Percentiles rank a stretch among this genome's conserved stretches.
Evolutionary conservation across 768 basidiomycete genomes (phyloP).

Genomic region (Lactarius evosmus): DNA sequence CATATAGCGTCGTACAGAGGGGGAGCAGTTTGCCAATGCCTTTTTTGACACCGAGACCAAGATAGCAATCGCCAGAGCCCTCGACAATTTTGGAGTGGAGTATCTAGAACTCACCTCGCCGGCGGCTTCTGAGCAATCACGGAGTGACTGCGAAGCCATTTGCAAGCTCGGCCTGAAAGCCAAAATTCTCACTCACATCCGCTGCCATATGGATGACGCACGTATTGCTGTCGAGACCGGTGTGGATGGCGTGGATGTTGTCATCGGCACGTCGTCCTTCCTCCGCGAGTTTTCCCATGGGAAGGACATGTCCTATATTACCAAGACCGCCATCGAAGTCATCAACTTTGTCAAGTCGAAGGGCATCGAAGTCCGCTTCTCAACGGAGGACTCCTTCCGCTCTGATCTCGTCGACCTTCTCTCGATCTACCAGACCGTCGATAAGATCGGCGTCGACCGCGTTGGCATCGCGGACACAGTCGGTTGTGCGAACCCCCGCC

Average conservation of each 20-base stretch:
- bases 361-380: constrained; percentile 99
- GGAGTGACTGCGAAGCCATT: constrained; percentile 92
- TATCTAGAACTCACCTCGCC: constrained; percentile 99
- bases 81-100: constrained; percentile 98
- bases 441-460: constrained; percentile 98
- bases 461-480: constrained; percentile 99
- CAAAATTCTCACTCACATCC: constrained; percentile 98
- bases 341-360: constrained; percentile 99
- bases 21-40: constrained; percentile 98
- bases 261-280: constrained; percentile 99
- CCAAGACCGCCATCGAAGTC: constrained; percentile 97
- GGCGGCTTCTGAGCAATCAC: constrained; percentile 94
- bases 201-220: constrained; percentile 99
- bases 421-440: constrained; percentile 98
- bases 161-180: constrained; percentile 97
- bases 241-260: constrained; percentile 98
- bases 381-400: constrained; percentile 99
- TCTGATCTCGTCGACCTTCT: constrained; percentile 98
- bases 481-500: constrained; percentile 96
- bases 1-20: constrained; percentile 59
- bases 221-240: constrained; percentile 98
- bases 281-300: constrained; percentile 99
- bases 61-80: constrained; percentile 96
- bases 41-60: constrained; percentile 99
- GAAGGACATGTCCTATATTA: constrained; percentile 99